Percentiles rank a stretch among this genome's conserved stretches.
Evolutionary conservation across 176 grass and related monocot species (phyloP).

Genomic region (Guadua angustifolia): DNA sequence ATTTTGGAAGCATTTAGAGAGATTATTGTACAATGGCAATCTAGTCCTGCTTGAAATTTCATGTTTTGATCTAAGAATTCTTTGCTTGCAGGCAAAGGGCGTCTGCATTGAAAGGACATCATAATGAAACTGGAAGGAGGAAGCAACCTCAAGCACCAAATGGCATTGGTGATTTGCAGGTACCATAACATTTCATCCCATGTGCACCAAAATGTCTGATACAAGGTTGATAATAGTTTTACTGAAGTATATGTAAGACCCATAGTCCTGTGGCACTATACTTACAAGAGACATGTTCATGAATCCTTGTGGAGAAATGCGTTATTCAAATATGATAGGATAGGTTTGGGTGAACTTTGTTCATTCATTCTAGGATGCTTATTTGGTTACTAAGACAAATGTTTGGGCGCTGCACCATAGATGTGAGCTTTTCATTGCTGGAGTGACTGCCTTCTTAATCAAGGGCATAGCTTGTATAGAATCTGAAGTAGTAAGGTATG

Average conservation of each 20-base stretch:
- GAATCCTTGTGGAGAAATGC: not conserved
- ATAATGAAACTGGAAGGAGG: not conserved
- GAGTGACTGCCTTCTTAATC: not conserved
- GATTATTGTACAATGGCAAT: not conserved
- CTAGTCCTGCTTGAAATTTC: not conserved
- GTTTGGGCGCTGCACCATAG: not conserved
- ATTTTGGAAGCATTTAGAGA: not conserved
- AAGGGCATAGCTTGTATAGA: not conserved
- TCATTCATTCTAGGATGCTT: not conserved
- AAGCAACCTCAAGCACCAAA: slow-evolving; percentile 38
- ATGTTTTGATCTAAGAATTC: not conserved
- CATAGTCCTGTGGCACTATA: not conserved
- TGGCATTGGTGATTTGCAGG: slow-evolving; percentile 40
- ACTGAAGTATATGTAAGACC: not conserved
- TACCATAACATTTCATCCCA: not conserved
- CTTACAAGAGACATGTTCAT: not conserved
- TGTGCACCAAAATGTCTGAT: not conserved
- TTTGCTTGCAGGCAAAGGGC: not conserved
- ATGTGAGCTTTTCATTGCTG: not conserved
- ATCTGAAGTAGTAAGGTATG: not conserved
- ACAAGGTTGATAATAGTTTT: not conserved
- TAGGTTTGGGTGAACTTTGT: not conserved
- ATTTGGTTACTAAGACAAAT: not conserved
- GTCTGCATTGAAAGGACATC: not conserved
- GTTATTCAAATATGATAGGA: not conserved